Evolutionary conservation across 257 asterid genomes (phyloP), one percentile per base, ranked within the genome.

Genomic region (Solanum clarkiae): DNA sequence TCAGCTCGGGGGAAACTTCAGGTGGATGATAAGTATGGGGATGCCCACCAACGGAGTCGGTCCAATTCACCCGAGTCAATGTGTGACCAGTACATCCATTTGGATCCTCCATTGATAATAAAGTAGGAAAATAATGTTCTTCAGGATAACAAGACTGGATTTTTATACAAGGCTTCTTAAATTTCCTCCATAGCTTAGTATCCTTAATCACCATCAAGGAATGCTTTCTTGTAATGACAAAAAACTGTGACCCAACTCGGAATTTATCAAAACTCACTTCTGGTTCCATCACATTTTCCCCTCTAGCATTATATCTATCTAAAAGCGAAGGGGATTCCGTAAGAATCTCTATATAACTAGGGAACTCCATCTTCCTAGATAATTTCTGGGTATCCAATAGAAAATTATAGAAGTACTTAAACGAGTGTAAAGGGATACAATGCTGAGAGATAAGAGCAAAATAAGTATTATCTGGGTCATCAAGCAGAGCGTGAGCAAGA

Each of bases 61-160:
- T 95, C 99, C 99, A 95, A 90, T 95, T 94, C 57, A 95, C 98
- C 84, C 93, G 86, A n/a, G 99, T 95, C 80, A 95, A 84, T 65
- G 99, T 93, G 77, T 83, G 93, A 3, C 85, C 85, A 26, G 93
- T 87, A 70, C 97, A 93, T 7, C 93, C 93, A 17, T 91, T 87
- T 6, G 92, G 92, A 91, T 95, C 98, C 90, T 82, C 89, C 98
- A 93, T 95, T 36, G 98, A 90, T 60, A 95, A 53, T 77, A 95
- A 88, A 0, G 99, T 95, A 16, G 99, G 99, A 81, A 95, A 94
- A 91, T 95, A 95, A 82, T 95, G 99, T 88, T 95, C 99, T 86
- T 95, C 99, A 0, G 99, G 97, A 70, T 94, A 94, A 86, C 99
- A 95, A 32, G 94, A 91, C 11, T 94, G 91, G n/a, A 94, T 93